Evolutionary conservation across 768 basidiomycete genomes (phyloP), one percentile per base, ranked within the genome.

Genomic region (Rhodocollybia butyracea): DNA sequence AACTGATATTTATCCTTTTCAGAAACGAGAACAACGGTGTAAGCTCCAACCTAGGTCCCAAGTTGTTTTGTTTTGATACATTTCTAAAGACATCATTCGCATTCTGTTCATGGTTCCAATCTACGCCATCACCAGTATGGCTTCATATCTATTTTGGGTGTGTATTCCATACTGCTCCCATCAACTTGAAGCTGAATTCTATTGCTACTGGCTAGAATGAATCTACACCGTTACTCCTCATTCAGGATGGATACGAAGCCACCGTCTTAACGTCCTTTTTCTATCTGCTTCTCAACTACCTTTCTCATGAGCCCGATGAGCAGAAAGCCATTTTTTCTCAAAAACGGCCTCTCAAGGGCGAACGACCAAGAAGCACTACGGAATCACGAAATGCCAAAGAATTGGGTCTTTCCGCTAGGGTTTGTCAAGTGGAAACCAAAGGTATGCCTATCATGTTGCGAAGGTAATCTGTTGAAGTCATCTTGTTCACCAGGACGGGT

Each of bases 51-150:
- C n/a, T n/a, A n/a, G n/a, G 12, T 5, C 3, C n/a, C 15, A 13
- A 22, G 27, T 31, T 2, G 22, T 43, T 19, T 10, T 15, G 10
- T n/a, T 13, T 40, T 17, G 12, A 7, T n/a, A 2, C 38, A 3
- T 36, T 11, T 41, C 31, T 57, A 17, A 57, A 88, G 85, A 88
- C 64, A 86, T 89, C 61, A 78, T 89, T 46, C 84, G 89, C 8
- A 70, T 91, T 19, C 76, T 92, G 22, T 82, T 91, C 68, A 84
- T 92, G 84, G 86, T 89, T 2, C 87, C 88, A 2, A 75, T 89
- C 30, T 92, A 92, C 64, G 83, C 86, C 8, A 63, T 79, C 36
- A 81, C 86, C 66, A 86, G 82, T 62, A 77, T 86, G 54, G 76
- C 81, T 1, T 86, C 86, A 4, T 91, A 84, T 68, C 68, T 88